Percentiles rank a stretch among this genome's conserved stretches.
Evolutionary conservation across 805 yeast genomes (phyloP).

Genomic region (Groenewaldozyma salmanticensis): DNA sequence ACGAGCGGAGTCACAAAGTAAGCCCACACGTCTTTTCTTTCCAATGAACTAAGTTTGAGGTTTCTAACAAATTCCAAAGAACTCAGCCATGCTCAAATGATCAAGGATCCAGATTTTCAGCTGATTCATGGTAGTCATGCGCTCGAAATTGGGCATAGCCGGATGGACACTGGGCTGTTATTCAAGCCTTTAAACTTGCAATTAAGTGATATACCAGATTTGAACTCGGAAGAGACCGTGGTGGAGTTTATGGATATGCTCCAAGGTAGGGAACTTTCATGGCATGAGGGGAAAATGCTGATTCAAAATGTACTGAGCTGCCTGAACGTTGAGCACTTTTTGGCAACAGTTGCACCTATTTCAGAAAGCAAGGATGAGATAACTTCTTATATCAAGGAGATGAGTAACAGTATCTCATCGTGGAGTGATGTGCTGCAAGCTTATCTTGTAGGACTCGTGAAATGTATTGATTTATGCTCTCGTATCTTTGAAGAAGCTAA

Average conservation of each 20-base stretch:
- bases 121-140: conserved; percentile 83
- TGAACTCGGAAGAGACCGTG: conserved; percentile 33
- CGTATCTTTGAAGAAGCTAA: conserved; percentile 11
- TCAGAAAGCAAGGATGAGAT: conserved; percentile 1
- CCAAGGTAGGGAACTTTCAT: conserved; percentile 46
- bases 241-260: conserved; percentile 46
- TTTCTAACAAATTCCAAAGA: conserved; percentile 1
- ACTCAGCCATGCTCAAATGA: conserved; percentile 45
- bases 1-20: conserved; percentile 10
- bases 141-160: conserved; percentile 51
- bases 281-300: conserved; percentile 69
- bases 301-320: conserved; percentile 74
- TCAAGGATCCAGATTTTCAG: conserved; percentile 49
- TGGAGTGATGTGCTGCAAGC: conserved; percentile 17
- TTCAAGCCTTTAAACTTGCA: conserved; percentile 35
- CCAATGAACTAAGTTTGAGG: not conserved
- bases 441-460: conserved; percentile 20
- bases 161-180: conserved; percentile 72
- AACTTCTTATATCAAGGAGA: conserved; percentile 6
- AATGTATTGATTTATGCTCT: conserved; percentile 16
- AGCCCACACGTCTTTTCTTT: not conserved
- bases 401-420: conserved; percentile 1
- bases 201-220: conserved; percentile 30
- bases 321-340: conserved; percentile 54
- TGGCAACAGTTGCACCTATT: conserved; percentile 25